Evolutionary conservation across 2,329 filamentous ascomycete species (phyloP).

Genomic region (Mycocentrospora acerina): DNA sequence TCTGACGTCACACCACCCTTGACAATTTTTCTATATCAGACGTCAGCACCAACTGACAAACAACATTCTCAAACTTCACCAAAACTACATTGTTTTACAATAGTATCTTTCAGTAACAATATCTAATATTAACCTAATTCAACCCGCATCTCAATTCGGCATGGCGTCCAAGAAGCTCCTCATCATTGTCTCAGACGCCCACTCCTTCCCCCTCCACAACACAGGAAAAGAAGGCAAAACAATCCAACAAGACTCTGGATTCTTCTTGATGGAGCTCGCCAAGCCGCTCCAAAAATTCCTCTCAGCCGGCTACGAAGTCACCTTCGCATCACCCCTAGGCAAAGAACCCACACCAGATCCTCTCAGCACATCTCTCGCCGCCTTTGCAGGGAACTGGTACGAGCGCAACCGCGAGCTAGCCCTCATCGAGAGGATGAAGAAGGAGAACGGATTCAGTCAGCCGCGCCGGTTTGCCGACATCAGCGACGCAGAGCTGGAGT

Average conservation of each 20-base stretch:
- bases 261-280: slow-evolving; percentile 37
- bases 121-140: no score
- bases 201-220: slow-evolving; percentile 38
- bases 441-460: slow-evolving; percentile 45
- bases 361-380: slow-evolving; percentile 44
- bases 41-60: no score
- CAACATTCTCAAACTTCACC: no score
- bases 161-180: slow-evolving; percentile 45
- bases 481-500: slow-evolving; percentile 43
- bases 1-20: no score
- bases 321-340: slow-evolving; percentile 49
- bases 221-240: slow-evolving; percentile 25
- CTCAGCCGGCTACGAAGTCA: slow-evolving; percentile 44
- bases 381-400: slow-evolving; percentile 51
- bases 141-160: background rate
- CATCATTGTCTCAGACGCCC: slow-evolving; percentile 48
- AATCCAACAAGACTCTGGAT: slow-evolving; percentile 29
- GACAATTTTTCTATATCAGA: no score
- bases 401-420: slow-evolving; percentile 45
- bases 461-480: slow-evolving; percentile 45
- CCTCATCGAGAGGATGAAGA: slow-evolving; percentile 49
- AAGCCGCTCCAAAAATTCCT: slow-evolving; percentile 33
- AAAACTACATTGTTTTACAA: no score
- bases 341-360: slow-evolving; percentile 47
- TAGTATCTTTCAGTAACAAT: no score